phyloP scores from a whole-genome alignment of 768 basidiomycete genomes.

The Xerocomus potaroensis region DNA sequence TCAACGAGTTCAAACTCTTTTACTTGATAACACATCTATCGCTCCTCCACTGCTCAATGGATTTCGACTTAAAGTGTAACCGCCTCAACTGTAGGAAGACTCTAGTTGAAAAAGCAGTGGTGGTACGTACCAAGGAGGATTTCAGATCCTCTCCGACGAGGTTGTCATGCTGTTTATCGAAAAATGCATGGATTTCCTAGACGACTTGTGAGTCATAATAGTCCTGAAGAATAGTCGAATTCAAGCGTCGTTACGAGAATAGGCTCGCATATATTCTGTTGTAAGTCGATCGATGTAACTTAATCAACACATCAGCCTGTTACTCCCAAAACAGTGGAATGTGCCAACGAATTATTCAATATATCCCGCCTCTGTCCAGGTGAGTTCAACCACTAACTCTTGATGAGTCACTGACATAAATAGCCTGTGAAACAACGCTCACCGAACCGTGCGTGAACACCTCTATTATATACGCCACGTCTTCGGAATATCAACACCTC shows the following conservation, averaged over 20 bases:
- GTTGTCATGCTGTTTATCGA: background rate
- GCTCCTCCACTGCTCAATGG: constrained; percentile 59
- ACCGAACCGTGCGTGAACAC: constrained; percentile 62
- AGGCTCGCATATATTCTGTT: constrained; percentile 89
- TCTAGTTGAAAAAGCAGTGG: constrained; percentile 76
- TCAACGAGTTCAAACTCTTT: too few species aligned
- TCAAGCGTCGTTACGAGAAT: background rate
- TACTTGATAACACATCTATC: too few species aligned
- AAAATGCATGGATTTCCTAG: constrained; percentile 29
- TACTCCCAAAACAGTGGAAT: constrained; percentile 53
- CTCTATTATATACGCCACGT: background rate
- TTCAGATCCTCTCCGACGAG: background rate
- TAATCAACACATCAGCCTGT: background rate
- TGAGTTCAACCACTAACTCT: constrained; percentile 17
- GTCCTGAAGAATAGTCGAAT: background rate
- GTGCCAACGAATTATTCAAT: constrained; percentile 81
- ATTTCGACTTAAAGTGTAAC: constrained; percentile 74
- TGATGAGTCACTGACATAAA: constrained; percentile 2
- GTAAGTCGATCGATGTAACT: constrained; percentile 33
- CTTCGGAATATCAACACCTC: background rate
- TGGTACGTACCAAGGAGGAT: constrained; percentile 57
- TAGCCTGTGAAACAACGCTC: constrained; percentile 78
- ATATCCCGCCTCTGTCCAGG: constrained; percentile 77
- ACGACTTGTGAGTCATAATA: constrained; percentile 47
- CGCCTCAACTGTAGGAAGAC: constrained; percentile 67